Base-by-base conservation (phyloP, 176 grass and related monocot genomes). In the Eleusine indica region DNA sequence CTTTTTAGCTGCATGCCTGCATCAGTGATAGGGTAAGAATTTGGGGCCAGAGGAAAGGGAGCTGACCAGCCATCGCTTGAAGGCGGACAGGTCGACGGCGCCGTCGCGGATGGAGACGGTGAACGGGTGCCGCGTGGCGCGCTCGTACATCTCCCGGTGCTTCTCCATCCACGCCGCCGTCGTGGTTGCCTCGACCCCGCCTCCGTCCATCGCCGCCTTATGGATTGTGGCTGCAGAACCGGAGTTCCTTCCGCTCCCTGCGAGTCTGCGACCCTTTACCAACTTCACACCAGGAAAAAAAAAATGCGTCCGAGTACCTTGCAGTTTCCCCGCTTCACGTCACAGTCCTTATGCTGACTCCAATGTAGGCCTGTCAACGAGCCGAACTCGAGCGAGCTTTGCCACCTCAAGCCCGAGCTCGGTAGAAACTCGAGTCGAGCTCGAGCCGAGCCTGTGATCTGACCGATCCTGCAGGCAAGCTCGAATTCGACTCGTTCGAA, bases 41-140 rank as follows among this genome's bases (percentile, higher is more conserved):
- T 30, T 14, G 22, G 61, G 25, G 25, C 3, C 25, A 3, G 22
- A 29, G 22, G 61, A 64, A 64, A 29, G 25, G 58, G 61, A 51
- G 86, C 77, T 91, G 39, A 94, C 95, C 13, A 94, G 90, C 95
- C 95, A 94, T 63, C 88, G 92, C 74, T 89, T 91, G 92, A 98
- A 98, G 61, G 88, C 77, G 73, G 90, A 44, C 70, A 88, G 10
- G 35, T 94, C 92, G 75, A 93, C 73, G 68, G 89, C 80, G 38
- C 92, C 95, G 15, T 95, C 87, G 73, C 84, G 82, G 87, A 98
- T 98, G 66, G 91, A 80, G 77, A 89, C 79, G 25, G 82, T 86
- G 91, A 98, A 98, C 1, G 87, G 89, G 77, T 95, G 95, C 75
- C 91, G 91, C 43, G 89, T 95, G 18, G 89, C 90, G 6, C 82